Conservation (phyloP, 176 grass and related monocot genomes). For the Musa itinerans region DNA sequence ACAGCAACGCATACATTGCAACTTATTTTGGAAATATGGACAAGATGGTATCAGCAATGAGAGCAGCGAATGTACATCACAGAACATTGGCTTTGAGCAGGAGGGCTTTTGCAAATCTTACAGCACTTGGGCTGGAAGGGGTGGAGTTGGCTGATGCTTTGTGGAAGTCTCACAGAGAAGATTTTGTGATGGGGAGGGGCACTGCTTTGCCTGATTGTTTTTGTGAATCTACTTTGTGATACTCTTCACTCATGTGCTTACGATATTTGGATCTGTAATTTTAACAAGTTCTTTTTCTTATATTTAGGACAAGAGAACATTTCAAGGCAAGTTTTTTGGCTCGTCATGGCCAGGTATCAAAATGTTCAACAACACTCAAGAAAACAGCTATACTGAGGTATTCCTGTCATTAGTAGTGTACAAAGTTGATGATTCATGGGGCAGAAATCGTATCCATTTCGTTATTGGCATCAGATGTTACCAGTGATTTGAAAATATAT, state of each 20-base stretch:
- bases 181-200: constrained; percentile 71
- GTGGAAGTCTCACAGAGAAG: constrained; percentile 68
- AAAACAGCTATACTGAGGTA: too few relatives aligned
- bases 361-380: too few relatives aligned
- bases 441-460: too few relatives aligned
- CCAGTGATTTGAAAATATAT: too few relatives aligned
- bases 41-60: constrained; percentile 93
- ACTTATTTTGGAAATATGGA: constrained; percentile 99
- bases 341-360: too few relatives aligned
- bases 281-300: background rate
- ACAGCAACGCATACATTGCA: constrained; percentile 64
- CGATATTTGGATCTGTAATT: background rate
- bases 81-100: constrained; percentile 82
- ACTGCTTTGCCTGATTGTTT: constrained; percentile 85
- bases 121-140: constrained; percentile 36
- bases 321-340: too few relatives aligned
- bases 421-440: too few relatives aligned
- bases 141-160: constrained; percentile 60
- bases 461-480: too few relatives aligned
- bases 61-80: constrained; percentile 53
- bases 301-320: background rate
- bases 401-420: too few relatives aligned
- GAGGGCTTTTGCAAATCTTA: constrained; percentile 72
- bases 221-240: constrained; percentile 65
- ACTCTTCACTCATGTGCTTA: background rate